Percentiles rank a stretch among this genome's conserved stretches.
These are phyloP conservation scores for Pyrenophora seminiperda DNA, from an alignment of 2,329 filamentous ascomycete genomes.

Conservation along the genomic window DNA sequence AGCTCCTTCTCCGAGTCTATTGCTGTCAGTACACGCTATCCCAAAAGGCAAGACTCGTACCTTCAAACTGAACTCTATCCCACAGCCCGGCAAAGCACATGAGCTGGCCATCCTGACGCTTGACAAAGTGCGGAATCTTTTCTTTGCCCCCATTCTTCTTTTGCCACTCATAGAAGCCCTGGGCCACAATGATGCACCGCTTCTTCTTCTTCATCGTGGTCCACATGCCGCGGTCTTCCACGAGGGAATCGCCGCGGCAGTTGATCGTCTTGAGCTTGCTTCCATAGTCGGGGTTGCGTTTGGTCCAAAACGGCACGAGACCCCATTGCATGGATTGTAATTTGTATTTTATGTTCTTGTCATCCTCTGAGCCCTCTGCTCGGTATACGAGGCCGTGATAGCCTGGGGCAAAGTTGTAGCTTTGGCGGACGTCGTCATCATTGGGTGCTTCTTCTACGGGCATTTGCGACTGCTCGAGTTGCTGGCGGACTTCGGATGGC, in stretches of 20 bases:
- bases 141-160: constrained; percentile 77
- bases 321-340: constrained; percentile 95
- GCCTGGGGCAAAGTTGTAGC: constrained; percentile 91
- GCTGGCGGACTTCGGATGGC: constrained; percentile 73
- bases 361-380: constrained; percentile 69
- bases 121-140: constrained; percentile 83
- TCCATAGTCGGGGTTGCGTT: constrained; percentile 76
- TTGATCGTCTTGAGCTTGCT: constrained; percentile 89
- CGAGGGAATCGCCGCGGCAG: constrained; percentile 86
- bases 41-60: constrained; percentile 47
- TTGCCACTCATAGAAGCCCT: constrained; percentile 97
- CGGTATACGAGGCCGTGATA: constrained; percentile 85
- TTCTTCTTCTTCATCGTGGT: constrained; percentile 86
- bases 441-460: constrained; percentile 71
- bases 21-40: constrained; percentile 30
- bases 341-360: constrained; percentile 70
- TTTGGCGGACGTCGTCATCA: constrained; percentile 73
- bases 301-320: constrained; percentile 92
- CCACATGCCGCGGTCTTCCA: constrained; percentile 83
- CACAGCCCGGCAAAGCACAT: constrained; percentile 92
- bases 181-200: constrained; percentile 82
- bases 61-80: constrained; percentile 84
- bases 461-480: constrained; percentile 76
- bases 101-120: constrained; percentile 77
- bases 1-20: constrained; percentile 67